Evolutionary conservation across 192 early-diverging fungal genomes (phyloP).

Genomic region (Pilaira anomala): DNA sequence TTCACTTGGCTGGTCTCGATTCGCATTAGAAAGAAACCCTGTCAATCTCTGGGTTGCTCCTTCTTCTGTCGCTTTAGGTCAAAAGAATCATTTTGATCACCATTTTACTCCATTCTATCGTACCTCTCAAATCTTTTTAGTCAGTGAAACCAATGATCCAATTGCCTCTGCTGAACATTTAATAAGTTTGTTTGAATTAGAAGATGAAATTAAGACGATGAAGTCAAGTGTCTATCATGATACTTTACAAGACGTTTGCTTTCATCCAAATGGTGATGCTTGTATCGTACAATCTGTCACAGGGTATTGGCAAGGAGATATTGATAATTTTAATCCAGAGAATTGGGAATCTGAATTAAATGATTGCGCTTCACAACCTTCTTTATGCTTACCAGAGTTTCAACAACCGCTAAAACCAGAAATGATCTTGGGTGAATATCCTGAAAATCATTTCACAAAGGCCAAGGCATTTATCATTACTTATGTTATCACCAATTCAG

Average conservation of each 20-base stretch:
- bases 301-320: constrained; percentile 60
- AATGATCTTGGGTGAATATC: constrained; percentile 55
- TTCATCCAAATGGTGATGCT: constrained; percentile 55
- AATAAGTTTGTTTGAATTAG: constrained; percentile 46
- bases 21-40: constrained; percentile 54
- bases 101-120: constrained; percentile 66
- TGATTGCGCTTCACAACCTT: constrained; percentile 45
- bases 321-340: constrained; percentile 38
- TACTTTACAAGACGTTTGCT: constrained; percentile 54
- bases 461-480: constrained; percentile 59
- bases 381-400: constrained; percentile 56
- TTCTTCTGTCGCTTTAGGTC: constrained; percentile 45
- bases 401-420: constrained; percentile 61
- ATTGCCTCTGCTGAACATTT: constrained; percentile 44
- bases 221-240: constrained; percentile 35
- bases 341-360: constrained; percentile 46
- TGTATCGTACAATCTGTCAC: constrained; percentile 64
- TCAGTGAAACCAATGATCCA: constrained; percentile 35
- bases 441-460: constrained; percentile 31
- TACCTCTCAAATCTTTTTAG: constrained; percentile 60
- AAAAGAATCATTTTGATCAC: constrained; percentile 59
- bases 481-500: constrained; percentile 55
- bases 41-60: constrained; percentile 62
- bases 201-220: constrained; percentile 43
- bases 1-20: constrained; percentile 54